Conservation (phyloP, 306 rosid species). For the Cicer judaicum region DNA sequence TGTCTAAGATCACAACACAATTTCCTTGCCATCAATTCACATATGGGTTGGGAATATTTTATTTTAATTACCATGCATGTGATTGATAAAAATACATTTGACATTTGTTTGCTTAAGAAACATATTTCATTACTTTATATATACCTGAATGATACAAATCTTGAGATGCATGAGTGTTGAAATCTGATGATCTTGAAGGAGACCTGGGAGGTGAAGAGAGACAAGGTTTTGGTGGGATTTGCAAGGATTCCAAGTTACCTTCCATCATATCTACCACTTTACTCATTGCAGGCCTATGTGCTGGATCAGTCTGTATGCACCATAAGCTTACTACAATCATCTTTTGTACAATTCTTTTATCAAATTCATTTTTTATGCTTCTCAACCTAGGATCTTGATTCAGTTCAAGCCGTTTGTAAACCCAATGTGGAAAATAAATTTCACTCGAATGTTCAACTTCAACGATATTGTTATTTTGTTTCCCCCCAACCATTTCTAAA, state of each 20-base stretch:
- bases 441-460: slow-evolving; percentile 39
- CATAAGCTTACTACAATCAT: slow-evolving; percentile 50
- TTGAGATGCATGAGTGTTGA: not conserved
- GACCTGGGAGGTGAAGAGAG: slow-evolving; percentile 42
- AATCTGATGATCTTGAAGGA: slow-evolving; percentile 3
- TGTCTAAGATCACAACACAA: too few relatives aligned
- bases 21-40: too few relatives aligned
- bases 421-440: slow-evolving; percentile 46
- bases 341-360: slow-evolving; percentile 40
- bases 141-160: slow-evolving; percentile 4
- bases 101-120: too few relatives aligned
- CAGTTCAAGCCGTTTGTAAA: slow-evolving; percentile 48
- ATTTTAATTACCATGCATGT: too few relatives aligned
- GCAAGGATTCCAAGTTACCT: slow-evolving; percentile 37
- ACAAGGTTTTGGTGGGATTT: slow-evolving; percentile 50
- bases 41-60: too few relatives aligned
- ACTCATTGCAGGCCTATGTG: slow-evolving; percentile 46
- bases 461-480: slow-evolving; percentile 21
- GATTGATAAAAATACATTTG: too few relatives aligned
- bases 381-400: slow-evolving; percentile 41
- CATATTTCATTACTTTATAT: not conserved
- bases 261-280: slow-evolving; percentile 54
- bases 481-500: slow-evolving; percentile 39
- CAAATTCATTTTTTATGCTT: slow-evolving; percentile 36
- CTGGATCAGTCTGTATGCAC: slow-evolving; percentile 50